Base-by-base conservation (phyloP, 1,284 basidiomycete species). In the Leccinum subrobustum region DNA sequence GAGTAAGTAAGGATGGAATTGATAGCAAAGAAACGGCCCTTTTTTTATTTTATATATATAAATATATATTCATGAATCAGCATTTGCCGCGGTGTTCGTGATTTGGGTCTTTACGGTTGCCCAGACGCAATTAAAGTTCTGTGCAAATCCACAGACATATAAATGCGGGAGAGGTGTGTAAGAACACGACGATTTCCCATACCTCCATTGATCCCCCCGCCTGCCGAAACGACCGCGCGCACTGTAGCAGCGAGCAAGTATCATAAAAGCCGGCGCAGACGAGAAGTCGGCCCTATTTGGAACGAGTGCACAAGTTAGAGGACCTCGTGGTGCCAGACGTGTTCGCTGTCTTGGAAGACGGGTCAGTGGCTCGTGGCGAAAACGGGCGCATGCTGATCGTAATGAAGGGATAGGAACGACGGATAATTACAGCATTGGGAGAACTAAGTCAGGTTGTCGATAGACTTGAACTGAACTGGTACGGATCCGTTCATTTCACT, bases 71-170 rank as follows among this genome's bases (percentile, higher is more conserved):
- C 63, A 68, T 64, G 65, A 65, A 68, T 69, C 65, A 64, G 61
- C 62, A 58, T 60, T 57, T 67, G 62, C 60, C 70, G 71, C 73
- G 73, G 71, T 70, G 64, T 70, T 72, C 52, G 56, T 61, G 60
- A 67, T 64, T 62, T 58, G 55, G 51, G 53, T 48, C 58, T 67
- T 69, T 44, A 65, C 55, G 59, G 63, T 70, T 60, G 60, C 42
- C 54, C 58, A 61, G 64, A 69, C 53, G 58, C 62, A 67, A 75
- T 75, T 73, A 72, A 57, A 70, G 73, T 73, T 75, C 63, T 35
- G 64, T 50, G 65, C 58, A 61, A 66, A 72, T 65, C 63, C 51
- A 60, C 50, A 58, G 52, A 60, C 74, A 60, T 73, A 75, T 74
- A 72, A 72, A 74, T 65, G 70, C 54, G 57, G 64, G 54, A 60